These are phyloP conservation scores for Cynara cardunculus DNA, from an alignment of 129 eudicot genomes.

Conservation along the genomic window DNA sequence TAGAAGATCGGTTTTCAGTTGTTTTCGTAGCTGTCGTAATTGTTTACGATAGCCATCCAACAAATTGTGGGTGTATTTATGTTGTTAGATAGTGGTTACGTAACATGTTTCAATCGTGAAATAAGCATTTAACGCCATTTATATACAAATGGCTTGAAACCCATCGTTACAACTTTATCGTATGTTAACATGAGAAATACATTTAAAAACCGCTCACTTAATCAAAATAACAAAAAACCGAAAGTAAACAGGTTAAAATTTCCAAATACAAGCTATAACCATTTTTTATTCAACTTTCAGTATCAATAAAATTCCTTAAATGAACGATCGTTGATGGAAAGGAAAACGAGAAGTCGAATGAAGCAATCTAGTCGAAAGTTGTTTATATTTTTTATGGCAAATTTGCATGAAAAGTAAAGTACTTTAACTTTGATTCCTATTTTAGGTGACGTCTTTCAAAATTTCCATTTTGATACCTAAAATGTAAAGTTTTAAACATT, in stretches of 20 bases:
- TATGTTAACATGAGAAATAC: neutral
- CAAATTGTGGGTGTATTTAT: neutral
- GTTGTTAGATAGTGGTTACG: neutral
- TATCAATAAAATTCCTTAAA: slow-evolving; percentile 4
- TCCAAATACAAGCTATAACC: neutral
- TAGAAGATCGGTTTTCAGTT: neutral
- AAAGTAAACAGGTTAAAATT: neutral
- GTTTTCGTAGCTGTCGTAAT: neutral
- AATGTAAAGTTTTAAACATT: too few species aligned
- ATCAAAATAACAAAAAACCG: neutral
- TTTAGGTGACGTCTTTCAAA: too few species aligned
- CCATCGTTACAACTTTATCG: neutral
- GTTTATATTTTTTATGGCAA: slow-evolving; percentile 8
- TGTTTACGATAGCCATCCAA: neutral
- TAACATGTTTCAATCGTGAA: neutral
- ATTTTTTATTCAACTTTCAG: neutral
- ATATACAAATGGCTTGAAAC: neutral
- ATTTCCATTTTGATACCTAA: too few species aligned
- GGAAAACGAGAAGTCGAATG: slow-evolving; percentile 15
- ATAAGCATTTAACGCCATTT: neutral
- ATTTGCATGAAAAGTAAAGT: too few species aligned
- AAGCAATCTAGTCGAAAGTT: slow-evolving; percentile 22
- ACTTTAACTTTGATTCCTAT: too few species aligned
- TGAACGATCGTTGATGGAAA: slow-evolving; percentile 1
- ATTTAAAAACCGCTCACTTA: neutral